Evolutionary conservation across 345 rosid species (phyloP), one percentile per base, ranked within the genome.

Genomic region (Eucalyptus erythrocorys): DNA sequence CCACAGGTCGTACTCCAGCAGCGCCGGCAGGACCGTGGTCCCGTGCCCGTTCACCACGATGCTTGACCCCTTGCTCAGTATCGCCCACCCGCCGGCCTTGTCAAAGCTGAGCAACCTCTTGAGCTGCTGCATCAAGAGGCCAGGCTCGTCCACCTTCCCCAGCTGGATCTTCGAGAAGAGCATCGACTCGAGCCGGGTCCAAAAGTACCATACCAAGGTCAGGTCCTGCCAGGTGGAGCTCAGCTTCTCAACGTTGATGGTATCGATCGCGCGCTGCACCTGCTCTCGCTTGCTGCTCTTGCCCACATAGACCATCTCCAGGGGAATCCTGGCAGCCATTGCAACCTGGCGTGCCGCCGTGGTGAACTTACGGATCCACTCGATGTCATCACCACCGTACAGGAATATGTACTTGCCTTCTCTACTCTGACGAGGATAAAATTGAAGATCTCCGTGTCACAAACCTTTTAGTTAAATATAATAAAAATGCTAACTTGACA

Each of bases 111-210:
- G 92, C 89, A 97, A 88, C 92, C 92, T 96, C 94, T 96, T 96
- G 94, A 96, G 95, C 90, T 94, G 95, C 91, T 93, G 95, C 94
- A 95, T 94, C 93, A 92, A 91, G 32, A 89, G 92, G 88, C 94
- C 99, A 8, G 91, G 90, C 51, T 95, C 98, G 87, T 96, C 98
- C 13, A 92, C 93, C 87, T 90, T 93, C 86, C 95, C 97, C 13
- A 95, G 93, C 91, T 97, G 99, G 89, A 96, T 94, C 93, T 96
- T 96, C 90, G 99, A 96, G 94, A 93, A 96, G 40, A 97, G 49
- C 99, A 97, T 96, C 93, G 96, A 95, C 90, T 97, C 96, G 3
- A 97, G 90, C 88, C 99, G 92, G 43, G 95, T 95, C 99, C 99
- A 97, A 88, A 97, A 97, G 95, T 94, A 96, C 99, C 99, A 96